These are phyloP conservation scores for Phytophthora idaei DNA, from an alignment of 352 stramenopile species.

Conservation along the genomic window DNA sequence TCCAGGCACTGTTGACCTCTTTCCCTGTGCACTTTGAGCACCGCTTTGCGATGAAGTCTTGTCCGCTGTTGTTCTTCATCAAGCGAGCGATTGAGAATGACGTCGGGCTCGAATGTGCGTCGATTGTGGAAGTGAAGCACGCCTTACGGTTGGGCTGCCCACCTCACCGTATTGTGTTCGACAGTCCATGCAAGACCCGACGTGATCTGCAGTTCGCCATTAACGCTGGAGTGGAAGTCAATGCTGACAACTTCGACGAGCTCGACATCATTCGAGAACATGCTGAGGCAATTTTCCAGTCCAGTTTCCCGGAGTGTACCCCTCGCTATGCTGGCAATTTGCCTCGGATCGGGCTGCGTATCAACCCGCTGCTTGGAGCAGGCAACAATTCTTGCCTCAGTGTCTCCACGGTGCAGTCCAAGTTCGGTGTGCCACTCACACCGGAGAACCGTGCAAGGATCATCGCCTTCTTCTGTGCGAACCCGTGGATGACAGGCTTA, in stretches of 20 bases:
- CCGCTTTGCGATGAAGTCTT: constrained; percentile 90
- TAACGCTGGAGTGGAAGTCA: constrained; percentile 85
- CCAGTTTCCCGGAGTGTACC: constrained; percentile 68
- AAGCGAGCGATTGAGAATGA: constrained; percentile 78
- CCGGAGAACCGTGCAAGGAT: constrained; percentile 58
- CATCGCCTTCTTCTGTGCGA: constrained; percentile 76
- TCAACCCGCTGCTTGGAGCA: constrained; percentile 91
- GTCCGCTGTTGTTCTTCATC: constrained; percentile 88
- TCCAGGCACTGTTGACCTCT: constrained; percentile 75
- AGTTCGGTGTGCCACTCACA: constrained; percentile 91
- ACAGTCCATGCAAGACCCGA: constrained; percentile 92
- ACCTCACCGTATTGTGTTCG: constrained; percentile 88
- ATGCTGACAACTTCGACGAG: constrained; percentile 92
- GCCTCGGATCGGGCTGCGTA: constrained; percentile 86
- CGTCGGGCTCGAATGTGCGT: constrained; percentile 83
- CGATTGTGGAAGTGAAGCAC: constrained; percentile 83
- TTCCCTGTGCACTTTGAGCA: constrained; percentile 90
- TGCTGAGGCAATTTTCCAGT: constrained; percentile 91
- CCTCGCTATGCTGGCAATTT: constrained; percentile 62
- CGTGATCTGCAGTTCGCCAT: constrained; percentile 89
- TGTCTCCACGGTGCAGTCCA: constrained; percentile 90
- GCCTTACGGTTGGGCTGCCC: constrained; percentile 72
- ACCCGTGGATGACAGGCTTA: constrained; percentile 88
- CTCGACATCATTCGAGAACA: constrained; percentile 84
- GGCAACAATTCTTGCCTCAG: constrained; percentile 88